Evolutionary conservation across 1,284 basidiomycete species (phyloP).

Genomic region (Apiotrichum montevideense): DNA sequence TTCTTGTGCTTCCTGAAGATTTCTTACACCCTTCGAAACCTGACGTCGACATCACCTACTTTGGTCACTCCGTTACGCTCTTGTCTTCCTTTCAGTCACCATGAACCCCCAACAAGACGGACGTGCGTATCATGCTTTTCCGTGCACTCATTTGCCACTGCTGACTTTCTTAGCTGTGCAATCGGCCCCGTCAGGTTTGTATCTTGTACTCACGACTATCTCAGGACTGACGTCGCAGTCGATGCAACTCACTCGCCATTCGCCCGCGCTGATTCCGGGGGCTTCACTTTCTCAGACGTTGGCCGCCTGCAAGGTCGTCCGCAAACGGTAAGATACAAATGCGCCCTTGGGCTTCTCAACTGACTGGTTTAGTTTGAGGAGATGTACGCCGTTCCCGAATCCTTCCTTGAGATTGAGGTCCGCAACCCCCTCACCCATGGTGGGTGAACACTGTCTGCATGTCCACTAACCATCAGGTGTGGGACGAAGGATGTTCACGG

Average conservation of each 20-base stretch:
- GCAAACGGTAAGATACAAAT: conserved; percentile 62
- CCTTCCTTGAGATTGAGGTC: conserved; percentile 97
- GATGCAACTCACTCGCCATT: conserved; percentile 61
- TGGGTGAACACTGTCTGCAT: conserved; percentile 45
- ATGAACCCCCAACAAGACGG: conserved; percentile 9
- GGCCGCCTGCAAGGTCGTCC: conserved; percentile 60
- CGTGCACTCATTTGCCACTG: not conserved
- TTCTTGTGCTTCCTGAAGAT: too few species aligned
- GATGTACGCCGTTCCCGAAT: conserved; percentile 96
- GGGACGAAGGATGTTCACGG: conserved; percentile 97
- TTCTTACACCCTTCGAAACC: too few species aligned
- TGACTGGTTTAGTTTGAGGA: conserved; percentile 69
- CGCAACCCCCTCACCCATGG: conserved; percentile 95
- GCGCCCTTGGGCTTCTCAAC: too few species aligned
- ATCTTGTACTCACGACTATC: not conserved
- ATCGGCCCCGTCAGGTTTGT: conserved; percentile 2
- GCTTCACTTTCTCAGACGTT: conserved; percentile 62
- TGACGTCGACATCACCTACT: too few species aligned
- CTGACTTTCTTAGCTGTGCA: conserved; percentile 3
- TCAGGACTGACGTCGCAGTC: conserved; percentile 16
- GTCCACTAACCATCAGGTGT: conserved; percentile 56
- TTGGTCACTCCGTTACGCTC: too few species aligned
- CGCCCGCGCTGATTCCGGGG: conserved; percentile 51
- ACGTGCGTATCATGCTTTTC: conserved; percentile 5
- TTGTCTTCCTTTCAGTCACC: not conserved